Conservation (phyloP, 2,329 filamentous ascomycete genomes). For the Westerdykella sp. region DNA sequence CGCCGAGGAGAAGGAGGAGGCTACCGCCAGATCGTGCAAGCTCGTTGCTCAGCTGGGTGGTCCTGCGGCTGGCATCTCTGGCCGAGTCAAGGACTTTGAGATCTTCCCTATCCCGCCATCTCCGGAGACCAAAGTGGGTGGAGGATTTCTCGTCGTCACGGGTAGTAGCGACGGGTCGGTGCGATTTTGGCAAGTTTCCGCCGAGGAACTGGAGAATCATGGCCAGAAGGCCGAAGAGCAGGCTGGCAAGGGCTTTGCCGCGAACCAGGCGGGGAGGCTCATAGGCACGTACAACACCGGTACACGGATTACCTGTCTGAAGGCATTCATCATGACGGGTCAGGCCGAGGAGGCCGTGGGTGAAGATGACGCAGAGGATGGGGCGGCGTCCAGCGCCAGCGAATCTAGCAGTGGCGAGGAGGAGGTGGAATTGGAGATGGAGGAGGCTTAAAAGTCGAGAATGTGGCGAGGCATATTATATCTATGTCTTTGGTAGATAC, state of each 20-base stretch:
- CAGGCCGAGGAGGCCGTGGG: constrained; percentile 17
- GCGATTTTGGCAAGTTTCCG: constrained; percentile 63
- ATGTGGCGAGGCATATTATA: too few species aligned
- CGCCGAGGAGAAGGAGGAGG: constrained; percentile 39
- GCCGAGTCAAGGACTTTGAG: constrained; percentile 84
- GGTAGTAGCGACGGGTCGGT: constrained; percentile 81
- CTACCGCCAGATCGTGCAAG: constrained; percentile 45
- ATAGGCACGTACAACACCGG: constrained; percentile 77
- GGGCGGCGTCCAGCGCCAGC: too few species aligned
- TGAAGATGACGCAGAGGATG: too few species aligned
- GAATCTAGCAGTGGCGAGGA: too few species aligned
- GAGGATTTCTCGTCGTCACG: constrained; percentile 53
- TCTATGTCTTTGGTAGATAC: too few species aligned
- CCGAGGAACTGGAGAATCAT: constrained; percentile 14
- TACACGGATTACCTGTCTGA: constrained; percentile 83
- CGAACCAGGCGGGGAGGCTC: constrained; percentile 55
- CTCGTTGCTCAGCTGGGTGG: constrained; percentile 75
- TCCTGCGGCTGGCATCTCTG: constrained; percentile 56
- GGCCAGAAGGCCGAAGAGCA: constrained; percentile 4
- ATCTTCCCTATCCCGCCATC: constrained; percentile 45
- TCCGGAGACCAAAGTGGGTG: constrained; percentile 22
- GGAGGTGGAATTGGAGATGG: too few species aligned
- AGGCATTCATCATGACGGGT: constrained; percentile 74
- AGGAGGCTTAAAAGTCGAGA: too few species aligned
- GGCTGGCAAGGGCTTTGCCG: constrained; percentile 15